Evolutionary conservation across 371 early-diverging fungal genomes (phyloP), one percentile per base, ranked within the genome.

Genomic region (Blastocladiella emersonii): DNA sequence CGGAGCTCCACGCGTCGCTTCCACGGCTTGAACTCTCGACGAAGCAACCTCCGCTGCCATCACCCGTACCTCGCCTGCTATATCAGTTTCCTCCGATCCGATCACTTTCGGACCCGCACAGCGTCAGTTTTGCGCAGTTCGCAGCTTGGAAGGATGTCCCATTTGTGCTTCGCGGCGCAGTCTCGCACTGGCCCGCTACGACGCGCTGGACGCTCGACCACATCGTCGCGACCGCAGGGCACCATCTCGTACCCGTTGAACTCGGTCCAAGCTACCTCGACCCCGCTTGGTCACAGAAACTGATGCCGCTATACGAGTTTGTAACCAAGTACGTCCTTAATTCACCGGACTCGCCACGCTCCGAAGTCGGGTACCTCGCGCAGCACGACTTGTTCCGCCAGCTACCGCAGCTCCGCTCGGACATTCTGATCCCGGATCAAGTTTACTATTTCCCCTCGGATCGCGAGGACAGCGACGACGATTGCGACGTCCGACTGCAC

Each of bases 321-420:
- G 63, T 94, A 1, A 66, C 77, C 32, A 51, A 71, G 3, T 76
- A 75, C 55, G 66, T 89, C 13, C 25, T 75, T 10, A 35, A 56
- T 12, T 0, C 0, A 1, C 15, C n/a, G 6, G 8, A n/a, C 15
- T 10, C 10, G 25, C 7, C 1, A 35, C 6, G 3, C 0, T 7
- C 27, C 35, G 41, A 37, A 19, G 53, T 23, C 25, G 19, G 53
- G 4, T 95, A 95, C 71, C 74, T 94, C 37, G 96, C 96, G 7
- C 96, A 95, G 62, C 91, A 94, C 67, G 81, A 92, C 66, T 68
- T 95, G 12, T 86, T 92, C 61, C 72, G 75, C 27, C 93, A 93
- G 66, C 81, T 90, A n/a, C 89, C 88, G 6, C 68, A 71, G 10
- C 74, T 95, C 0, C 71, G 74, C 13, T 69, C 76, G 35, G 93